These are phyloP conservation scores for Sporothrix variecibatus DNA, from an alignment of 2,329 filamentous ascomycete genomes.

Conservation along the genomic window DNA sequence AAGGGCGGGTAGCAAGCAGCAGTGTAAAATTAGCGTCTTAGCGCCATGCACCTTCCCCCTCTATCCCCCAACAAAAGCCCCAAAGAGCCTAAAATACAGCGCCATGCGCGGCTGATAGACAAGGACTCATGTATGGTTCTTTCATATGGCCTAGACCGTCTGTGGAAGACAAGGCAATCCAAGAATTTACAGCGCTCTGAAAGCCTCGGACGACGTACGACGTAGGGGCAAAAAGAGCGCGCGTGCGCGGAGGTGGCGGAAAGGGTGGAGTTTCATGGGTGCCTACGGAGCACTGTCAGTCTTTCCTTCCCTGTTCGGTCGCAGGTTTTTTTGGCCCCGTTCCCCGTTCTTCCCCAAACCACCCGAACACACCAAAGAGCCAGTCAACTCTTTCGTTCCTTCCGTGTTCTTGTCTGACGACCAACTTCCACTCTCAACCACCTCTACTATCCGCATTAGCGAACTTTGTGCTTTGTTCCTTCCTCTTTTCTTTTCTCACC, in stretches of 20 bases:
- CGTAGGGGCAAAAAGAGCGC: background rate
- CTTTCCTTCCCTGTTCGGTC: background rate
- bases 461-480: background rate
- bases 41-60: slow-evolving; percentile 9
- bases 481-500: background rate
- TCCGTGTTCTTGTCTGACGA: slow-evolving; percentile 22
- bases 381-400: background rate
- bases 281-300: background rate
- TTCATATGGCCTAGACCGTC: background rate
- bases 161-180: background rate
- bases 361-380: background rate
- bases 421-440: slow-evolving; percentile 21
- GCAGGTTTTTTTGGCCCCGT: slow-evolving; percentile 8
- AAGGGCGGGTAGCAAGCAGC: slow-evolving; percentile 3
- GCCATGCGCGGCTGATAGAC: background rate
- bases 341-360: slow-evolving; percentile 9
- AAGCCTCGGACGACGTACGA: background rate
- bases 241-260: slow-evolving; percentile 26
- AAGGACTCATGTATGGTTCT: background rate
- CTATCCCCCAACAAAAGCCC: background rate
- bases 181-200: background rate
- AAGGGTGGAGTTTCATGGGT: slow-evolving; percentile 22
- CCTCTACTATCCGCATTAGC: slow-evolving; percentile 1
- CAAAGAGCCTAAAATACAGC: background rate
- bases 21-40: slow-evolving; percentile 7